Evolutionary conservation across 176 grass and related monocot species (phyloP).

Genomic region (Neostapfia colusana): DNA sequence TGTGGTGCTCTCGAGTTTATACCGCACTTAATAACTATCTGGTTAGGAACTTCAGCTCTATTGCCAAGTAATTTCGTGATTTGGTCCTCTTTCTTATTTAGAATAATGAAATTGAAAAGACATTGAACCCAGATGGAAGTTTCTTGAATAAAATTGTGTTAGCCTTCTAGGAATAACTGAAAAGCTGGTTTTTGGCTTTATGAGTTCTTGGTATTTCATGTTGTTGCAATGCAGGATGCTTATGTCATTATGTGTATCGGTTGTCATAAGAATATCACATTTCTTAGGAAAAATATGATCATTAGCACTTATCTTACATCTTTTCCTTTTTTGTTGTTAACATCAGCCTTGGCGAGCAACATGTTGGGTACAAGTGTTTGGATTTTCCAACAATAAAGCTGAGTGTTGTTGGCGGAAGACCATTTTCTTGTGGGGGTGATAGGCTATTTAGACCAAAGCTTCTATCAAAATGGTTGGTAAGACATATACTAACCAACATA

Average conservation of each 20-base stretch:
- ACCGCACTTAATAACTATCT: not conserved
- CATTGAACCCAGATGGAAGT: not conserved
- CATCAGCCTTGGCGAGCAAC: constrained; percentile 73
- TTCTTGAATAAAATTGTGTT: constrained; percentile 9
- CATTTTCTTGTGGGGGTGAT: constrained; percentile 87
- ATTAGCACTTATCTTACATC: constrained; percentile 28
- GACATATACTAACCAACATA: constrained; percentile 19
- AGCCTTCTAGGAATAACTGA: not conserved
- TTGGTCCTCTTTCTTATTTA: constrained; percentile 1
- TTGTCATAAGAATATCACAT: constrained; percentile 19
- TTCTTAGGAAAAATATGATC: not conserved
- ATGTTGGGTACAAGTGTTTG: constrained; percentile 82
- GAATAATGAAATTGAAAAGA: constrained; percentile 8
- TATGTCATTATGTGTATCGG: not conserved
- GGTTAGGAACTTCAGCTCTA: constrained; percentile 8
- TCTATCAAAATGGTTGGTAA: constrained; percentile 88
- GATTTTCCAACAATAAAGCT: constrained; percentile 71
- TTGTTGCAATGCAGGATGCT: not conserved
- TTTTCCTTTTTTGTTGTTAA: constrained; percentile 31
- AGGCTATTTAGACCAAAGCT: constrained; percentile 69
- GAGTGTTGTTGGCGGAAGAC: constrained; percentile 79
- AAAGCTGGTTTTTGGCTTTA: not conserved
- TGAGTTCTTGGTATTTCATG: not conserved
- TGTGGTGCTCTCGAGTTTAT: constrained; percentile 18
- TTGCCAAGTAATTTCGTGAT: constrained; percentile 19